Base-by-base conservation (phyloP, 2,329 filamentous ascomycete genomes). In the Bipolaris sorokiniana region DNA sequence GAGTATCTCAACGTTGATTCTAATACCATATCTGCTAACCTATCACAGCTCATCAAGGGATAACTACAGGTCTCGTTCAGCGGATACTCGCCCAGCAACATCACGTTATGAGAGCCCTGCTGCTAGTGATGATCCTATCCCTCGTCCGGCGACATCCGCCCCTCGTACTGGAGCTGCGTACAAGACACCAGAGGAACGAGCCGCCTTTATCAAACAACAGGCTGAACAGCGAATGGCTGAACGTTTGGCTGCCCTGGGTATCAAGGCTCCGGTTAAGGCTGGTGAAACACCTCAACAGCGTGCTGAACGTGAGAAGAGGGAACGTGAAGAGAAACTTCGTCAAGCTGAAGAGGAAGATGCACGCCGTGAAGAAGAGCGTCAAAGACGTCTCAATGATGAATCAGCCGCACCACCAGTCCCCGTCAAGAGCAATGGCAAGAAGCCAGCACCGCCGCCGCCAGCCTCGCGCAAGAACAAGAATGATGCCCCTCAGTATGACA, bases 191-290 rank as follows among this genome's bases (percentile, higher is more conserved):
- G 93, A 98, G 76, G 94, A 99, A 71, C 87, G 95, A 53, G 92
- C 96, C 34, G 92, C 94, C 5, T 97, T 96, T 71, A 97, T 98
- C 72, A 96, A 96, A 75, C 93, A 97, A 76, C 94, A 97, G 75
- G 96, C 95, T 7, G 93, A 98, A 76, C 91, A 94, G 73, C 91
- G 94, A 58, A 98, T 99, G 90, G 94, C 95, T 34, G 95, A 98
- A 77, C 89, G 95, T 58, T 86, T 99, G 69, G 95, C 95, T 58
- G 94, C 94, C 45, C 85, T 98, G 59, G 95, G 95, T 34, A 90
- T 99, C 73, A 96, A 92, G 76, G 88, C 92, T 28, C 89, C 91
- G 5, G 82, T 83, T 16, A 96, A 96, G 72, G 80, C 88, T 37
- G 88, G 89, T 3, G 95, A 99, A 79, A 90, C 88, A 28, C 81